A percentile compares a stretch with the other conserved stretches of the same genome.
Evolutionary conservation across 2,329 filamentous ascomycete genomes (phyloP).

Genomic region (Ceratocystis cacaofunesta): DNA sequence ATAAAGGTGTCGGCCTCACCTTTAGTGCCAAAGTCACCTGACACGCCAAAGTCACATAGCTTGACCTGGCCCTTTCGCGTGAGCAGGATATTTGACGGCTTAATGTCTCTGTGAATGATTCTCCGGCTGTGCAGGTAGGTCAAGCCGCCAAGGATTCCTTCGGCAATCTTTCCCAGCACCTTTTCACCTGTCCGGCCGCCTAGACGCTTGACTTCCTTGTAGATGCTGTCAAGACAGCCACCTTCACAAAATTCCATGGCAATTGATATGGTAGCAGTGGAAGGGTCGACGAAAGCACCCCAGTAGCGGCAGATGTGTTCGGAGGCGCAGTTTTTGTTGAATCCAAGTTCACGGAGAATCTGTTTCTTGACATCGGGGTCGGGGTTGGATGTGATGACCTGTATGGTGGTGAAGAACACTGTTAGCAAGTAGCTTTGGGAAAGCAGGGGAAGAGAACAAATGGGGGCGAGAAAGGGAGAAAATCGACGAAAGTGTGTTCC

Average conservation of each 20-base stretch:
- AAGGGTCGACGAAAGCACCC: constrained; percentile 87
- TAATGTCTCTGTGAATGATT: constrained; percentile 98
- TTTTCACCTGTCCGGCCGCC: constrained; percentile 93
- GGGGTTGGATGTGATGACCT: constrained; percentile 97
- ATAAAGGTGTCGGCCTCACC: constrained; percentile 98
- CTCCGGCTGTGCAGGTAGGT: constrained; percentile 91
- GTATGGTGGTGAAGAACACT: neutral
- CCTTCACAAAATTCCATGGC: constrained; percentile 99
- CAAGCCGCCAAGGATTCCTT: constrained; percentile 82
- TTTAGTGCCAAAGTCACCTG: constrained; percentile 94
- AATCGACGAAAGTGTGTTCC: neutral
- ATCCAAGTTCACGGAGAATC: constrained; percentile 87
- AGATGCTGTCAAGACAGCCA: constrained; percentile 88
- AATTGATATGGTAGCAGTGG: constrained; percentile 93
- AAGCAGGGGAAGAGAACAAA: neutral
- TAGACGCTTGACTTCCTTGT: constrained; percentile 90
- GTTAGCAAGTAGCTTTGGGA: neutral
- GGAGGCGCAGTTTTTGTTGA: constrained; percentile 94
- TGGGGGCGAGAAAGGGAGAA: neutral
- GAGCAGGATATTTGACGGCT: constrained; percentile 90
- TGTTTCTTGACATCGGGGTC: constrained; percentile 98
- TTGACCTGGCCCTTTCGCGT: constrained; percentile 90
- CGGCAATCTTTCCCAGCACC: constrained; percentile 89
- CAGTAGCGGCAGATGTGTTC: constrained; percentile 97
- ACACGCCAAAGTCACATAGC: constrained; percentile 95